Evolutionary conservation across 371 early-diverging fungal species (phyloP), one percentile per base, ranked within the genome.

Genomic region (Mitosporidium daphniae): DNA sequence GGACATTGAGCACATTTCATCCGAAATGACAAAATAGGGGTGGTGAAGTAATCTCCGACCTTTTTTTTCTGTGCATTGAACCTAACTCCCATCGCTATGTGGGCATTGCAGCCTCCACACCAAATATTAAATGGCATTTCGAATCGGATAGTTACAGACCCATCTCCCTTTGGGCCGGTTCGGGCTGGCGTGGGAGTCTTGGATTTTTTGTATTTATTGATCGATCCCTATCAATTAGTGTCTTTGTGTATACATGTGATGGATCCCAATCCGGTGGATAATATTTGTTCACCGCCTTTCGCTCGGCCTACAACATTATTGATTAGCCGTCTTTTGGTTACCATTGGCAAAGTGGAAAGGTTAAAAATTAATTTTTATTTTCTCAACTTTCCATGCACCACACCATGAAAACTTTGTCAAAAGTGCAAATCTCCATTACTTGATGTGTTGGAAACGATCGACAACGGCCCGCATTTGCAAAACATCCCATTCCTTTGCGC

Each of bases 1-100:
- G 41, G 40, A 35, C 84, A 82, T 17, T 69, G 41, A 32, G 69
- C 71, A 36, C 80, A 78, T 37, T 69, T 69, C 72, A 77, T 74
- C 6, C 73, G 55, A 39, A 82, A 78, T 28, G 59, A 58, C 34
- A 50, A 58, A 10, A 78, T 74, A 0, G 78, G 62, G 8, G 75
- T 74, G 19, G 60, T 54, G 37, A 59, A 62, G 39, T 78, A 82
- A 18, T 55, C 69, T 15, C 73, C 78, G 26, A 70, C 51, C 38
- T 64, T 65, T 34, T 65, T 72, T 53, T 82, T 82, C 37, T 78
- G 70, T 1, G 84, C 75, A 50, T 82, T 82, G 35, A 64, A 77
- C 19, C 80, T 51, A 8, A 70, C 68, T 23, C 74, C 68, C 62
- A 30, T 5, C 9, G 14, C 17, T 26, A 78, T 52, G 39, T 71